These are phyloP conservation scores for Lophiotrema nucula DNA, from an alignment of 495 filamentous ascomycete genomes.

Conservation along the genomic window DNA sequence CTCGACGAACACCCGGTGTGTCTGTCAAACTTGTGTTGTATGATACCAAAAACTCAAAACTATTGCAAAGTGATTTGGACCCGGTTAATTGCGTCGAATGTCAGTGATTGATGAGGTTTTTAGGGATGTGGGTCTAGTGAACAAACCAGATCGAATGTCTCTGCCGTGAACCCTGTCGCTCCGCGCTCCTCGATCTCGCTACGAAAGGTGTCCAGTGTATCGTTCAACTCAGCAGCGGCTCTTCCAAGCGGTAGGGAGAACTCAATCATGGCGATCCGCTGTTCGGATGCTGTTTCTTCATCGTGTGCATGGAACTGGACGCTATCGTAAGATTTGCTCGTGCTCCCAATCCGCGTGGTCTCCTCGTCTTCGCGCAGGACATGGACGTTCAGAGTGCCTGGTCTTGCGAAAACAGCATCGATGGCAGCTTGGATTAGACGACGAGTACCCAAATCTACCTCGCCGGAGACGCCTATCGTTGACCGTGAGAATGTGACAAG, in stretches of 20 bases:
- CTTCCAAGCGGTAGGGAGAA: constrained; percentile 1
- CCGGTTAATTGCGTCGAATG: too few relatives aligned
- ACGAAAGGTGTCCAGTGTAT: too few relatives aligned
- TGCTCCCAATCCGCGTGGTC: background rate
- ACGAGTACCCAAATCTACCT: too few relatives aligned
- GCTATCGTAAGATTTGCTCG: background rate
- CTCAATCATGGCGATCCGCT: constrained; percentile 1
- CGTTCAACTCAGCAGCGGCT: too few relatives aligned
- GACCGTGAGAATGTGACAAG: background rate
- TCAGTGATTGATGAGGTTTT: too few relatives aligned
- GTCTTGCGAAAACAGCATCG: too few relatives aligned
- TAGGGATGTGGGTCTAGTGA: too few relatives aligned
- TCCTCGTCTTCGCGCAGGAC: background rate
- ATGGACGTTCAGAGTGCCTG: background rate
- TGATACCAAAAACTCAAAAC: too few relatives aligned
- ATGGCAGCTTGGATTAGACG: too few relatives aligned
- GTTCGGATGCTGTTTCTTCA: background rate
- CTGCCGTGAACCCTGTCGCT: background rate
- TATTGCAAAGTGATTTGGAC: too few relatives aligned
- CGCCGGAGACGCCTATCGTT: background rate
- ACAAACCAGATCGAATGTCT: background rate
- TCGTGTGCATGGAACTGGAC: background rate
- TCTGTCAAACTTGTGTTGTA: too few relatives aligned
- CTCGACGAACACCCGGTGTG: too few relatives aligned
- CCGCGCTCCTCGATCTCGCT: background rate